phyloP scores from a whole-genome alignment of 164 flowering plant species.

The Magnolia kwangsiensis region DNA sequence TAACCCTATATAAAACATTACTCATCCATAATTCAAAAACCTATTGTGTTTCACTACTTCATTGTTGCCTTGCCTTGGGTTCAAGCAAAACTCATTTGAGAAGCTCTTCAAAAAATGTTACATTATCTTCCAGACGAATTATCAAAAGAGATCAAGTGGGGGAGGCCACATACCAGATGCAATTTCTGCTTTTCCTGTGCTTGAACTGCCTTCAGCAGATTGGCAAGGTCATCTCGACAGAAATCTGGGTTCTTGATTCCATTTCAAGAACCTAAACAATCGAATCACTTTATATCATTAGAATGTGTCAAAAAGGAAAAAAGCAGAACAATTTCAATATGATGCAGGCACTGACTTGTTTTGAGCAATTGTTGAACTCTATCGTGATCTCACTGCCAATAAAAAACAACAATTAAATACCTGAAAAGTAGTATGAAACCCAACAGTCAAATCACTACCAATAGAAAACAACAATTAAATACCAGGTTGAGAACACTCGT shows the following conservation, averaged over 20 bases:
- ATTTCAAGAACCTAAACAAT: constrained; percentile 13
- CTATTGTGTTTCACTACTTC: too few species aligned
- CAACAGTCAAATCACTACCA: too few species aligned
- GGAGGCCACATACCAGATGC: constrained; percentile 49
- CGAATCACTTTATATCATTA: background rate
- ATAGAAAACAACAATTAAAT: too few species aligned
- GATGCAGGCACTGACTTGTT: constrained; percentile 46
- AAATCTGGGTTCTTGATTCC: constrained; percentile 25
- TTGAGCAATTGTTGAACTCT: constrained; percentile 88
- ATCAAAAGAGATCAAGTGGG: background rate
- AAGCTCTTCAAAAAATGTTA: too few species aligned
- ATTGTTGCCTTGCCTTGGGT: too few species aligned
- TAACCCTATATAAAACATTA: too few species aligned
- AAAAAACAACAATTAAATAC: too few species aligned
- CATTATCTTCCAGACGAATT: too few species aligned
- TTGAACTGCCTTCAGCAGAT: constrained; percentile 73
- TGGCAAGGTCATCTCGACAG: constrained; percentile 66
- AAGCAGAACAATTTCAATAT: background rate
- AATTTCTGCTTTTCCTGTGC: constrained; percentile 82
- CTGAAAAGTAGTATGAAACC: too few species aligned
- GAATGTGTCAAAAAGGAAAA: background rate
- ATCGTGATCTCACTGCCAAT: constrained; percentile 56
- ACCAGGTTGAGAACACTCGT: too few species aligned
- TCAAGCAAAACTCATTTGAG: too few species aligned
- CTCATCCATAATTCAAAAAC: too few species aligned